These are phyloP conservation scores for Pyrenochaeta sp. DNA, from an alignment of 2,329 filamentous ascomycete genomes.

Conservation along the genomic window DNA sequence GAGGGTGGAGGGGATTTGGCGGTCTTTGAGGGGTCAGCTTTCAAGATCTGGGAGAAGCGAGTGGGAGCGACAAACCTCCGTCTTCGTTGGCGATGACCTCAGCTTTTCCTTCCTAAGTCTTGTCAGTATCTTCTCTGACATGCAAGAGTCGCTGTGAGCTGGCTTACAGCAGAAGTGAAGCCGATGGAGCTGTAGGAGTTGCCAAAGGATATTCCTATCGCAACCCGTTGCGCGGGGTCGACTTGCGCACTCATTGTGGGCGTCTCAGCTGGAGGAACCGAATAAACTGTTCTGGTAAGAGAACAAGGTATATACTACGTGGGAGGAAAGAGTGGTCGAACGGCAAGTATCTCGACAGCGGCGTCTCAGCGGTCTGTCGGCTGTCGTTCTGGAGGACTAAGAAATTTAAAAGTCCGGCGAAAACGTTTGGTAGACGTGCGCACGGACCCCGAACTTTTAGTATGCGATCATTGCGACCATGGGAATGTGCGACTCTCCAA, in stretches of 20 bases:
- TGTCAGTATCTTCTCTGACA: slow-evolving; percentile 13
- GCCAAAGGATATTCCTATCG: slow-evolving; percentile 96
- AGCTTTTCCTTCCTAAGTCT: slow-evolving; percentile 79
- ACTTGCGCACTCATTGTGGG: slow-evolving; percentile 60
- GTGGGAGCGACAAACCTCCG: slow-evolving; percentile 69
- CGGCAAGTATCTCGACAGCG: too few relatives aligned
- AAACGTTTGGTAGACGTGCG: slow-evolving; percentile 14
- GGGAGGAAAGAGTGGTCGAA: too few relatives aligned
- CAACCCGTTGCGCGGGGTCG: slow-evolving; percentile 63
- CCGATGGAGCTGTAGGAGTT: slow-evolving; percentile 99
- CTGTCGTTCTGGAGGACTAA: slow-evolving; percentile 17
- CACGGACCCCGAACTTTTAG: slow-evolving; percentile 14
- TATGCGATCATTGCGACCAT: slow-evolving; percentile 20
- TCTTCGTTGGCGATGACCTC: slow-evolving; percentile 99
- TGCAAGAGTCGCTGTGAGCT: background rate
- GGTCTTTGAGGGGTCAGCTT: slow-evolving; percentile 65
- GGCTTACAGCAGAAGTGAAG: slow-evolving; percentile 71
- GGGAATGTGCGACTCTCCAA: background rate
- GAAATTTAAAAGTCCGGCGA: slow-evolving; percentile 31
- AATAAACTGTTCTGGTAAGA: too few relatives aligned
- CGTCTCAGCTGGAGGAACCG: too few relatives aligned
- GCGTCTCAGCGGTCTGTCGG: slow-evolving; percentile 1
- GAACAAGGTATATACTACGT: background rate
- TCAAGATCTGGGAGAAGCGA: slow-evolving; percentile 5
- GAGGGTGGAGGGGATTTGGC: slow-evolving; percentile 92